Evolutionary conservation across 768 basidiomycete species (phyloP), one percentile per base, ranked within the genome.

Genomic region (Boletus vinaceobasis): DNA sequence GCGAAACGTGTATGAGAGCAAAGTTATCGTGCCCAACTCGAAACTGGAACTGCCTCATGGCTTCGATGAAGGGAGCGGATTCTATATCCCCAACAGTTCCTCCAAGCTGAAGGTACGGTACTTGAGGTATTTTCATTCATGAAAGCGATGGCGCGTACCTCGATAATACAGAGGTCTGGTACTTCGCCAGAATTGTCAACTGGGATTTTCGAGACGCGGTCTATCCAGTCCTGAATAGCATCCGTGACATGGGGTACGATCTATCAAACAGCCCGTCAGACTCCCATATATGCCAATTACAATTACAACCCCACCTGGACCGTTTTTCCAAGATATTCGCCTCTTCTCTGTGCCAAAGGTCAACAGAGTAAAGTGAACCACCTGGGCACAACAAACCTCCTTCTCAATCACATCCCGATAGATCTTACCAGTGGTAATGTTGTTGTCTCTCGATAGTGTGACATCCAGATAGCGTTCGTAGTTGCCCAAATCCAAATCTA

Each of bases 11-110:
- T 56, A 98, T 87, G 51, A 98, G 84, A 0, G 96, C 95, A 69
- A 98, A 98, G 74, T 98, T 98, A 55, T 93, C 91, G 68, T 89
- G 83, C 17, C 96, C 95, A 21, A 98, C 95, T 52, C 96, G 87
- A 78, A 98, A 98, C 68, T 99, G 96, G 80, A 99, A 99, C 71
- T 99, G 96, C n/a, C 96, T 86, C 89, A 99, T 94, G 1, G 96
- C 96, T 71, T 99, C 96, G 43, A 99, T 80, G 71, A 99, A 99
- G 3, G 96, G 96, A 4, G 95, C 95, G 7, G 93, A 97, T 65
- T 99, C 96, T 69, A 99, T 99, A 65, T 99, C 96, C 43, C 96
- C 96, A 15, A 99, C 96, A 0, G 96, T 99, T 21, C 96, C 96
- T 52, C 96, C 96, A 57, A 99, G 88, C 93, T 95, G 57, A n/a